These are phyloP conservation scores for Pseudocercospora crystallina DNA, from an alignment of 2,329 filamentous ascomycete species.

Conservation along the genomic window DNA sequence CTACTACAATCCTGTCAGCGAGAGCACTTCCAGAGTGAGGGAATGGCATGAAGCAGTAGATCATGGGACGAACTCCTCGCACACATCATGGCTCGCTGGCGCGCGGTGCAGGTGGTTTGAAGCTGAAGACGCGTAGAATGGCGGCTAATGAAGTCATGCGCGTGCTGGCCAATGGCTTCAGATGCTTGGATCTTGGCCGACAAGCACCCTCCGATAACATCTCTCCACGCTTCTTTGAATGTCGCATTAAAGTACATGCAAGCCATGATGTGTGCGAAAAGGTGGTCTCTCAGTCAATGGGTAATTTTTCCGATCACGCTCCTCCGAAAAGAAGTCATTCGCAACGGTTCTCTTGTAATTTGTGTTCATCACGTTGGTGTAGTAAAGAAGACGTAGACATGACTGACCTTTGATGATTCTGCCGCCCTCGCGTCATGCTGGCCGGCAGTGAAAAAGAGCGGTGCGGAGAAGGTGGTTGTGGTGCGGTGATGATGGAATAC, in stretches of 20 bases:
- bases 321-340: conserved; percentile 54
- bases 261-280: background rate
- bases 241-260: too few relatives aligned
- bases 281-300: conserved; percentile 9
- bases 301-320: conserved; percentile 52
- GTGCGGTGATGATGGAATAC: too few relatives aligned
- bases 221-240: too few relatives aligned
- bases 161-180: too few relatives aligned
- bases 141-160: too few relatives aligned
- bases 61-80: background rate
- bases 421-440: background rate
- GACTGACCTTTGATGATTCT: conserved; percentile 13
- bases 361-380: conserved; percentile 23
- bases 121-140: too few relatives aligned
- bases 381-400: background rate
- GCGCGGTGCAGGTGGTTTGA: too few relatives aligned
- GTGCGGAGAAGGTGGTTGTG: too few relatives aligned
- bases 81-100: too few relatives aligned
- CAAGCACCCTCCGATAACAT: too few relatives aligned
- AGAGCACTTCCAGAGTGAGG: background rate
- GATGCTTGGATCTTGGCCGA: too few relatives aligned
- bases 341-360: conserved; percentile 63
- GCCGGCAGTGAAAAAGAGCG: too few relatives aligned
- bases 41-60: background rate
- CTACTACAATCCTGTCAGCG: conserved; percentile 22